Conservation (phyloP, 495 filamentous ascomycete species). For the Xylaria venustula region DNA sequence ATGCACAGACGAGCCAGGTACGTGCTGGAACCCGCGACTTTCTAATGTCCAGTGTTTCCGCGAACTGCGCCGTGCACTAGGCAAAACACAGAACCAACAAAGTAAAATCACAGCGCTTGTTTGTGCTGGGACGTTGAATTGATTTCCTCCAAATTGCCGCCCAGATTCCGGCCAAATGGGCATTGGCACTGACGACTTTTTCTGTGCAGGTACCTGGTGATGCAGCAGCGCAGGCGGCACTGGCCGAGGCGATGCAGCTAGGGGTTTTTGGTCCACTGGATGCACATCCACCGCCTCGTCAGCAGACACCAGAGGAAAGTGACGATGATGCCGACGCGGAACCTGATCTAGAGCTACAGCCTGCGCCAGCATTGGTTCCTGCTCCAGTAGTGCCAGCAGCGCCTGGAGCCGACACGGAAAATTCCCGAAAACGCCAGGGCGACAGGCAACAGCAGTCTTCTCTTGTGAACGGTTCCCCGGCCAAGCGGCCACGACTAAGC, state of each 20-base stretch:
- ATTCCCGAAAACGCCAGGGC: constrained; percentile 48
- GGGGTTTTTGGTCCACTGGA: constrained; percentile 51
- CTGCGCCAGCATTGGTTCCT: neutral
- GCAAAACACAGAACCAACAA: constrained; percentile 22
- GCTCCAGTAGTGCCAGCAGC: constrained; percentile 9
- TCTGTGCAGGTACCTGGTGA: constrained; percentile 45
- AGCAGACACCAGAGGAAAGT: constrained; percentile 28
- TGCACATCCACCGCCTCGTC: constrained; percentile 31
- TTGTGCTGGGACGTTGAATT: constrained; percentile 25
- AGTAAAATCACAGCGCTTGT: constrained; percentile 12
- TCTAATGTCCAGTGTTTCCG: neutral
- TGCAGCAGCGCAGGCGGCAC: constrained; percentile 35
- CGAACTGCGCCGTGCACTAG: constrained; percentile 24
- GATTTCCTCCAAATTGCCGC: constrained; percentile 24
- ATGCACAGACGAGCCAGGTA: constrained; percentile 58
- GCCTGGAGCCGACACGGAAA: constrained; percentile 42
- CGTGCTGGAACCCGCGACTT: constrained; percentile 25
- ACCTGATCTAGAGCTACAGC: constrained; percentile 20
- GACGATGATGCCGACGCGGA: constrained; percentile 40
- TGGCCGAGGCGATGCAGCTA: constrained; percentile 41
- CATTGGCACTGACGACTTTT: constrained; percentile 45
- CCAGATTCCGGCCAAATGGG: constrained; percentile 31
- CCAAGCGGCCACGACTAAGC: constrained; percentile 54
- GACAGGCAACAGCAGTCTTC: constrained; percentile 43
- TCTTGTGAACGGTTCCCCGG: constrained; percentile 48